Conservation (phyloP, 139 green algal species). For the Nannochloris sp. region DNA sequence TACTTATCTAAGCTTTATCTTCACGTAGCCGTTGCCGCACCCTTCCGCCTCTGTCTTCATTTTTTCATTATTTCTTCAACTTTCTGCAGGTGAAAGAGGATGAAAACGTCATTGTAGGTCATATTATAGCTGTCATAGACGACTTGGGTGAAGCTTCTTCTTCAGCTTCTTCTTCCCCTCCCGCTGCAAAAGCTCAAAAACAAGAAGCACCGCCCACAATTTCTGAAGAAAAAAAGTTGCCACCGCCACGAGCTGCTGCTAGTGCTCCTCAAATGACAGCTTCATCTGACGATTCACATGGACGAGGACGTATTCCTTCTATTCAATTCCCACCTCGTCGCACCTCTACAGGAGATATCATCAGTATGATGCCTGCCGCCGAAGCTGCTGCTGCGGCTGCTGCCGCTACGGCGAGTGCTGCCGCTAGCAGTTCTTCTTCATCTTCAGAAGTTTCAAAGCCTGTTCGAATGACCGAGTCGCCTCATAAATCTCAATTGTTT, state of each 20-base stretch:
- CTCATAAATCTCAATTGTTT: neutral
- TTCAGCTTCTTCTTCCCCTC: neutral
- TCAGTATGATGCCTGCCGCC: constrained; percentile 23
- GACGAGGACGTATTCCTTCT: neutral
- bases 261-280: neutral
- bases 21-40: too few relatives aligned
- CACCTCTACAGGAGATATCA: constrained; percentile 23
- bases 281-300: neutral
- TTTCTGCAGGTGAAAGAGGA: constrained; percentile 17
- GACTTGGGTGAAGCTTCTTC: constrained; percentile 11
- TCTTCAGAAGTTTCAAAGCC: constrained; percentile 3
- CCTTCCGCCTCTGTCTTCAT: too few relatives aligned
- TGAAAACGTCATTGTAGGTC: constrained; percentile 27
- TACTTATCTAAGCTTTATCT: neutral
- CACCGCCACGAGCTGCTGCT: neutral
- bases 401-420: neutral
- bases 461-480: neutral
- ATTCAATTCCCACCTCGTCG: constrained; percentile 39
- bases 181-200: neutral
- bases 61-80: neutral
- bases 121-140: constrained; percentile 20
- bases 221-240: too few relatives aligned
- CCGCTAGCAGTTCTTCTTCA: neutral
- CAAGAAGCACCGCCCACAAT: neutral
- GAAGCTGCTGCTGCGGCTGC: neutral